These are phyloP conservation scores for Curvularia lunata DNA, from an alignment of 2,329 filamentous ascomycete genomes.

Conservation along the genomic window DNA sequence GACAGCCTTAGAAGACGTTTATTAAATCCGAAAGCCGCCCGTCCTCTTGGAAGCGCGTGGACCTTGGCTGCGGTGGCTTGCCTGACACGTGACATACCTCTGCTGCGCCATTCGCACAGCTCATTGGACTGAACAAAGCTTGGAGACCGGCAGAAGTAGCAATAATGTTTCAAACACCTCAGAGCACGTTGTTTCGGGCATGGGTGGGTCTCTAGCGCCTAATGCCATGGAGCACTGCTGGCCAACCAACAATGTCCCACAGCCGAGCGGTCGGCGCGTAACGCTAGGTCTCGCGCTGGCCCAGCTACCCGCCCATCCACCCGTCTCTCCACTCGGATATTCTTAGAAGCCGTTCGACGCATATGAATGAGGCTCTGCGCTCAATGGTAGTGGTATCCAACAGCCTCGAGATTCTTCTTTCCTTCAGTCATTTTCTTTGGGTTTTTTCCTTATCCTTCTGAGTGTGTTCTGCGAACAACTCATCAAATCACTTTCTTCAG, in stretches of 20 bases:
- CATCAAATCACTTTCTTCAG: constrained; percentile 1
- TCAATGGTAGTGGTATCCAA: background rate
- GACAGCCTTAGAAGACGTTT: background rate
- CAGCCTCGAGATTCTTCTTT: constrained; percentile 15
- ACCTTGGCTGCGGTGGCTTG: background rate
- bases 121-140: constrained; percentile 12
- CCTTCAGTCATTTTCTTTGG: constrained; percentile 12
- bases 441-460: constrained; percentile 13
- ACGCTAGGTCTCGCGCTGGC: constrained; percentile 24
- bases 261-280: constrained; percentile 29
- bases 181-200: constrained; percentile 20
- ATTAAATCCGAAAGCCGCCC: background rate
- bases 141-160: constrained; percentile 1
- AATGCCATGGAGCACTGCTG: constrained; percentile 9
- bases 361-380: constrained; percentile 19
- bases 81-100: constrained; percentile 3
- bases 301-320: constrained; percentile 15
- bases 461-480: constrained; percentile 28
- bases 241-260: constrained; percentile 29
- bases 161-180: constrained; percentile 24
- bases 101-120: background rate
- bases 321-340: constrained; percentile 20
- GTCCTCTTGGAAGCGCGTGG: background rate
- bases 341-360: constrained; percentile 17
- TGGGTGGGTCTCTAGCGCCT: constrained; percentile 18